A percentile compares a stretch with the other conserved stretches of the same genome.
Evolutionary conservation across 106 monocot genomes (phyloP).

Genomic region (Hemerocallis citrina): DNA sequence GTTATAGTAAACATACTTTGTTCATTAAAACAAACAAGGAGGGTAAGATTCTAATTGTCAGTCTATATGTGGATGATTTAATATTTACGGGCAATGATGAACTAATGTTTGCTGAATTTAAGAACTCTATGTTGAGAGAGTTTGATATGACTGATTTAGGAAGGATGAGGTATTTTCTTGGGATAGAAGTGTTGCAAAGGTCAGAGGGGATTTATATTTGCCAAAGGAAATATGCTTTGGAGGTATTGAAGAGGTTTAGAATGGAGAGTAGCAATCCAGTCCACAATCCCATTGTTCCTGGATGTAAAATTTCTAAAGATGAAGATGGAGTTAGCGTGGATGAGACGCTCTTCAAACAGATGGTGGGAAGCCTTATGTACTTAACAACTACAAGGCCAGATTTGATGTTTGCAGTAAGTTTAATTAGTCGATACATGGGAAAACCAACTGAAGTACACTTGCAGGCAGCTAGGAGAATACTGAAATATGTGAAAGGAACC

Average conservation of each 20-base stretch:
- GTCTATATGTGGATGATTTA: slow-evolving; percentile 10
- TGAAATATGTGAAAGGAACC: slow-evolving; percentile 12
- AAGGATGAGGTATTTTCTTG: background rate
- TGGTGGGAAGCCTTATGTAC: slow-evolving; percentile 20
- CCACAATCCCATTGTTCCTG: background rate
- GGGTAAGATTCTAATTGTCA: background rate
- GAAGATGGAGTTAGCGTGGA: too few relatives aligned
- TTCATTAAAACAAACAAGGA: background rate
- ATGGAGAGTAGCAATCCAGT: slow-evolving; percentile 12
- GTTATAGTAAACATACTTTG: background rate
- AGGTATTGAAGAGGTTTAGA: background rate
- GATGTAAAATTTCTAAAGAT: background rate
- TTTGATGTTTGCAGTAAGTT: background rate
- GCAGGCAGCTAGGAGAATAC: slow-evolving; percentile 6
- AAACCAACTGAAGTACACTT: background rate
- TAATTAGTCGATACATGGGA: background rate
- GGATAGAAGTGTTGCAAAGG: background rate
- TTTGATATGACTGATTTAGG: background rate
- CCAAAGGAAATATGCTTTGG: slow-evolving; percentile 5
- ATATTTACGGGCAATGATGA: slow-evolving; percentile 7
- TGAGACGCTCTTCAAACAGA: slow-evolving; percentile 16
- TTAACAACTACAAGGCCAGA: slow-evolving; percentile 20
- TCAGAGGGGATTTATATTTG: slow-evolving; percentile 5
- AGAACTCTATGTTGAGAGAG: background rate
- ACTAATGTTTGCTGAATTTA: slow-evolving; percentile 1